phyloP scores from a whole-genome alignment of 768 basidiomycete genomes.

The Rhizopogon vesiculosus region DNA sequence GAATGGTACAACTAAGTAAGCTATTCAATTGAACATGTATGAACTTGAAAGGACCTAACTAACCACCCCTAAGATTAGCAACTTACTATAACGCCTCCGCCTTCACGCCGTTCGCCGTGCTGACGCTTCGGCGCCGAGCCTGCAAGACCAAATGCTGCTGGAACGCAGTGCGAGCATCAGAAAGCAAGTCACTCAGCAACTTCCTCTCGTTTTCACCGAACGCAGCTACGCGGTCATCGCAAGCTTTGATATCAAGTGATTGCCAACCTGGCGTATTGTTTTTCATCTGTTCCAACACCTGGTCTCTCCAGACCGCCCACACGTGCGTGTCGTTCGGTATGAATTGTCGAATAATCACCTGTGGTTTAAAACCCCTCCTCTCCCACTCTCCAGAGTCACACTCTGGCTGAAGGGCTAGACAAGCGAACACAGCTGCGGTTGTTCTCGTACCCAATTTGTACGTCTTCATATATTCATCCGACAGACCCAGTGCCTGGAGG shows the following conservation, averaged over 20 bases:
- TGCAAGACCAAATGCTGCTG: not conserved
- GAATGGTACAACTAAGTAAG: not conserved
- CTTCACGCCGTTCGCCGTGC: not conserved
- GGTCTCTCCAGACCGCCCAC: conserved; percentile 2
- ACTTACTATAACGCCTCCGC: not conserved
- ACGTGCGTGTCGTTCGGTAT: conserved; percentile 5
- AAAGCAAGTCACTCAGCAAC: not conserved
- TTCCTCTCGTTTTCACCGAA: not conserved
- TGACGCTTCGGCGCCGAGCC: not conserved
- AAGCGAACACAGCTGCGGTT: conserved; percentile 4
- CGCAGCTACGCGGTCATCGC: not conserved
- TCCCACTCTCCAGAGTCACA: not conserved
- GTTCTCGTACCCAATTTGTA: conserved; percentile 5
- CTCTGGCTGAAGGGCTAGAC: conserved; percentile 1
- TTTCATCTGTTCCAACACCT: conserved; percentile 1
- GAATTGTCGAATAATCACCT: conserved; percentile 2
- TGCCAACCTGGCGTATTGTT: not conserved
- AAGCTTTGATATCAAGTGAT: not conserved
- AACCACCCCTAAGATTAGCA: not conserved
- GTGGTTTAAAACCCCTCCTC: not conserved
- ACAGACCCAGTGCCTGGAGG: conserved; percentile 11
- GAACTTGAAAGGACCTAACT: not conserved
- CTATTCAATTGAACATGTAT: not conserved
- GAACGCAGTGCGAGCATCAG: not conserved
- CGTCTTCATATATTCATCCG: conserved; percentile 4